Percentiles rank a stretch among this genome's conserved stretches.
phyloP scores from a whole-genome alignment of 371 early-diverging fungal genomes.

The Circinella umbellata region DNA sequence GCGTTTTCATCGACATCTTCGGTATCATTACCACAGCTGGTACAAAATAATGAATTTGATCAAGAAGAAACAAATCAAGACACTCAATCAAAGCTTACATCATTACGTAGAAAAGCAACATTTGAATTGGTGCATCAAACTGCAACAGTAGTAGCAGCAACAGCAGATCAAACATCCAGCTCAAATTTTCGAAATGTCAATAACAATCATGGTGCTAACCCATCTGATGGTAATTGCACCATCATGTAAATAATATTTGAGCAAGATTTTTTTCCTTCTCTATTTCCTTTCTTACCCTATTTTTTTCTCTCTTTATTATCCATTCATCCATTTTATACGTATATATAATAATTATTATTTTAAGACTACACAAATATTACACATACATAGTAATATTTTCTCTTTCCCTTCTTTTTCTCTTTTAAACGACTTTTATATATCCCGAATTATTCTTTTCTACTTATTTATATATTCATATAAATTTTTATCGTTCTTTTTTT shows the following conservation, averaged over 20 bases:
- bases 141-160: conserved; percentile 2
- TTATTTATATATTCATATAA: too few relatives aligned
- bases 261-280: neutral
- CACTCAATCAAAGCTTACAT: neutral
- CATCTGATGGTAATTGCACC: neutral
- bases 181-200: too few relatives aligned
- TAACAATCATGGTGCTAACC: neutral
- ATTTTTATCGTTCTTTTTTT: too few relatives aligned
- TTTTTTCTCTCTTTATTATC: too few relatives aligned
- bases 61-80: neutral
- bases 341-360: too few relatives aligned
- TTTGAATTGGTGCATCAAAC: conserved; percentile 9
- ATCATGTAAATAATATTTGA: neutral
- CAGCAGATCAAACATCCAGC: neutral
- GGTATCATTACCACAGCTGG: neutral
- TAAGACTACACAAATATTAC: too few relatives aligned
- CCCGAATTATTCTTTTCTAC: too few relatives aligned
- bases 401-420: too few relatives aligned
- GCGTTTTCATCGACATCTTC: neutral
- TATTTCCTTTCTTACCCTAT: too few relatives aligned
- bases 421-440: too few relatives aligned
- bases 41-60: neutral
- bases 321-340: too few relatives aligned
- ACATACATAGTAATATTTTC: too few relatives aligned
- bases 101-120: conserved; percentile 4